phyloP scores from a whole-genome alignment of 371 early-diverging fungal genomes.

The Mucor saturninus region DNA sequence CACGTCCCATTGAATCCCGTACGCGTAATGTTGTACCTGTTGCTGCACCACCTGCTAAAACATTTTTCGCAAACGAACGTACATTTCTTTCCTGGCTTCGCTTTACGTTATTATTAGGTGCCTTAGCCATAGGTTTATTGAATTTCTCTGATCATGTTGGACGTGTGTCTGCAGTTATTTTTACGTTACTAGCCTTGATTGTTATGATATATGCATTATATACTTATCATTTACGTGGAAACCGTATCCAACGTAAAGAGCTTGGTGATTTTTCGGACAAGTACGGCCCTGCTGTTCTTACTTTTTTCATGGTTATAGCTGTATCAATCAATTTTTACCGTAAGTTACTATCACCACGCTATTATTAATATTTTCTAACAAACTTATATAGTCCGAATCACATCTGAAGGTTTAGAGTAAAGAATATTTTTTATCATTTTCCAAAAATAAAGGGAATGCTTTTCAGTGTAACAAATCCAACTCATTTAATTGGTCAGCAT shows the following conservation, averaged over 20 bases:
- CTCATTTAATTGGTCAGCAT: too few relatives aligned
- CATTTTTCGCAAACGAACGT: constrained; percentile 97
- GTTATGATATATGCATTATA: constrained; percentile 85
- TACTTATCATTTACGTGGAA: constrained; percentile 85
- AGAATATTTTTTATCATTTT: too few relatives aligned
- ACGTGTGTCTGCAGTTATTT: constrained; percentile 66
- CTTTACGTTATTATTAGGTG: constrained; percentile 69
- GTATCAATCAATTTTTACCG: constrained; percentile 84
- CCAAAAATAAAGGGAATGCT: too few relatives aligned
- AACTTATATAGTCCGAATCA: not conserved
- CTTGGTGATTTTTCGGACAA: constrained; percentile 67
- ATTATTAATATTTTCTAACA: not conserved
- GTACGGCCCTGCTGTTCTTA: constrained; percentile 78
- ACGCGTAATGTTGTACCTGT: constrained; percentile 16
- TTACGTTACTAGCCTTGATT: constrained; percentile 68
- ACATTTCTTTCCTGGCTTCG: constrained; percentile 88
- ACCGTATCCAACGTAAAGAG: constrained; percentile 55
- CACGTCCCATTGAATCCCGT: not conserved
- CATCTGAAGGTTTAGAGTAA: not conserved
- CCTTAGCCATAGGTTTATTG: constrained; percentile 69
- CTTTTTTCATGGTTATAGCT: constrained; percentile 76
- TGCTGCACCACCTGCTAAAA: constrained; percentile 71
- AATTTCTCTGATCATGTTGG: constrained; percentile 77
- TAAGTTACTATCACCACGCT: constrained; percentile 52
- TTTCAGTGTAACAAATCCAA: too few relatives aligned